These are phyloP conservation scores for Claviceps quebecensis DNA, from an alignment of 2,329 filamentous ascomycete genomes.

Conservation along the genomic window DNA sequence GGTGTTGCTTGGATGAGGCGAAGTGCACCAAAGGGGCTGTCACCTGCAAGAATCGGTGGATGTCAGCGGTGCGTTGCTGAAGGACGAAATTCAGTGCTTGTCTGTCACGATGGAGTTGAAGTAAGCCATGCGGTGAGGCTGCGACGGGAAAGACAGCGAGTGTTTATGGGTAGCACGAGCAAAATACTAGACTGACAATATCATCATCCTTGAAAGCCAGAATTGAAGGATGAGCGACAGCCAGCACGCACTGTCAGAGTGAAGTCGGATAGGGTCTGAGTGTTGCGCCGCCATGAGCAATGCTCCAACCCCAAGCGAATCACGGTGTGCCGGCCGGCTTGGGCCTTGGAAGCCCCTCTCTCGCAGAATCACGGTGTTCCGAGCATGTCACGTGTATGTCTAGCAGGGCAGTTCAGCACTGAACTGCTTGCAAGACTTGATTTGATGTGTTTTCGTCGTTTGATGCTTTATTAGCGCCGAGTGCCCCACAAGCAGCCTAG, in stretches of 20 bases:
- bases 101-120: conserved; percentile 1
- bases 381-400: neutral
- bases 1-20: neutral
- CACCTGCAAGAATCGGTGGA: neutral
- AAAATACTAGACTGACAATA: neutral
- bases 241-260: neutral
- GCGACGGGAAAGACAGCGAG: neutral
- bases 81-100: neutral
- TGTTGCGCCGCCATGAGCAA: conserved; percentile 1
- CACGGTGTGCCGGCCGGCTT: neutral
- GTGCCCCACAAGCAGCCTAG: neutral
- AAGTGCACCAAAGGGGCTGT: neutral
- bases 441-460: neutral
- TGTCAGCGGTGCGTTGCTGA: neutral
- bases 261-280: neutral
- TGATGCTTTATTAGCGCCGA: neutral
- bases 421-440: neutral
- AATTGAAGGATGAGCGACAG: neutral
- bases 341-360: neutral
- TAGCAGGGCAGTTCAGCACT: neutral
- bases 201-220: neutral
- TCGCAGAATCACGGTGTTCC: neutral
- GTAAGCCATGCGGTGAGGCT: neutral
- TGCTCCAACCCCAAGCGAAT: neutral
- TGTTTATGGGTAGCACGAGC: neutral